Conservation (phyloP, 2,329 filamentous ascomycete genomes). For the Alternaria alternata region DNA sequence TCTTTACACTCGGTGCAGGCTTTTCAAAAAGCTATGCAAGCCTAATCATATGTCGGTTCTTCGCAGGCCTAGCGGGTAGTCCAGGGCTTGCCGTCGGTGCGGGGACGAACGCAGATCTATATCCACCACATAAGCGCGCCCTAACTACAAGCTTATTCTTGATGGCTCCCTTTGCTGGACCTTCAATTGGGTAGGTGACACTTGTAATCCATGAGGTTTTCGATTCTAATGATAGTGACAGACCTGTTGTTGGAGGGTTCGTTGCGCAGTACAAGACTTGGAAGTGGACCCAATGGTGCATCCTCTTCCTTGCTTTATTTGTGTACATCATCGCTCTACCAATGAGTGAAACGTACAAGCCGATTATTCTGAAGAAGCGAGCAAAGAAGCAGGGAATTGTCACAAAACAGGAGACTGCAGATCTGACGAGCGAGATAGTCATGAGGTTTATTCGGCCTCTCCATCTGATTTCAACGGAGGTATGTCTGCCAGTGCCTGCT, state of each 20-base stretch:
- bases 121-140: slow-evolving; percentile 43
- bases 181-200: slow-evolving; percentile 43
- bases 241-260: slow-evolving; percentile 56
- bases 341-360: slow-evolving; percentile 65
- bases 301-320: slow-evolving; percentile 52
- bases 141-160: slow-evolving; percentile 49
- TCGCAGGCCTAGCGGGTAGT: slow-evolving; percentile 75
- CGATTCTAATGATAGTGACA: slow-evolving; percentile 2
- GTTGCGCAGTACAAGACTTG: slow-evolving; percentile 57
- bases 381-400: slow-evolving; percentile 35
- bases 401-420: slow-evolving; percentile 2
- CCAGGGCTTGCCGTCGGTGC: slow-evolving; percentile 58
- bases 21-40: slow-evolving; percentile 61
- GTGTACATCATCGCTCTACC: slow-evolving; percentile 52
- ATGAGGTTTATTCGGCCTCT: slow-evolving; percentile 61
- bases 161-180: slow-evolving; percentile 53
- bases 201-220: neutral
- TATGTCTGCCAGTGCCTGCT: slow-evolving; percentile 13
- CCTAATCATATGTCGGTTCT: slow-evolving; percentile 68
- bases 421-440: slow-evolving; percentile 41
- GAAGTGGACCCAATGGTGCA: slow-evolving; percentile 56
- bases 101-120: slow-evolving; percentile 54
- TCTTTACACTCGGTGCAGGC: slow-evolving; percentile 66
- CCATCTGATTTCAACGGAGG: slow-evolving; percentile 53
- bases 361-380: slow-evolving; percentile 54